phyloP scores from a whole-genome alignment of 2,329 filamentous ascomycete species.

The Acrocalymma vagum region DNA sequence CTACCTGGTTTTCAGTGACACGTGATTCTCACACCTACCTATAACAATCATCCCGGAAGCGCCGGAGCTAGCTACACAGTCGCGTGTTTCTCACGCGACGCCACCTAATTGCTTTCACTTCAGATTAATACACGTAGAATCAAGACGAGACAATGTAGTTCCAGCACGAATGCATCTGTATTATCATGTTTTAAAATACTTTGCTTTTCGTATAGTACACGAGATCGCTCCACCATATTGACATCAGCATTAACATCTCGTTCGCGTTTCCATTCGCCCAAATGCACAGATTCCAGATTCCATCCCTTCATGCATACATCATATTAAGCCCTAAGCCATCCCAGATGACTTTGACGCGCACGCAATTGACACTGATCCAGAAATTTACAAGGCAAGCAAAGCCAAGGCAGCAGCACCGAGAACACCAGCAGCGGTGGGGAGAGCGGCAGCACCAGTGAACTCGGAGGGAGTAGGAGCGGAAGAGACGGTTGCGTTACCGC shows the following conservation, averaged over 20 bases:
- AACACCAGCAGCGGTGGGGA: conserved; percentile 41
- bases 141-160: too few species aligned
- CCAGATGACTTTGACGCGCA: too few species aligned
- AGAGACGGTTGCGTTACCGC: conserved; percentile 10
- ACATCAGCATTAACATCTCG: conserved; percentile 18
- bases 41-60: too few species aligned
- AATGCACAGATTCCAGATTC: conserved; percentile 1
- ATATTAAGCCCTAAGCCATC: not conserved
- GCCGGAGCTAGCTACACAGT: too few species aligned
- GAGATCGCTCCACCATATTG: conserved; percentile 10
- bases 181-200: conserved; percentile 7
- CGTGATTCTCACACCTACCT: too few species aligned
- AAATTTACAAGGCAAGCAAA: conserved; percentile 44
- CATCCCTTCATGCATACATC: too few species aligned
- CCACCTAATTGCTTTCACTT: too few species aligned
- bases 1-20: too few species aligned
- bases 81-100: too few species aligned
- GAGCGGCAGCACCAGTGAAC: conserved; percentile 46
- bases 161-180: conserved; percentile 20
- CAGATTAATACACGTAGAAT: too few species aligned
- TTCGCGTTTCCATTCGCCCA: conserved; percentile 4
- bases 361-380: not conserved
- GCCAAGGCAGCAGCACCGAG: conserved; percentile 45
- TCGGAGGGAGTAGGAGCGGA: conserved; percentile 21
- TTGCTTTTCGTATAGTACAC: conserved; percentile 21